phyloP scores from a whole-genome alignment of 805 yeast genomes.

The Metschnikowia sp. region DNA sequence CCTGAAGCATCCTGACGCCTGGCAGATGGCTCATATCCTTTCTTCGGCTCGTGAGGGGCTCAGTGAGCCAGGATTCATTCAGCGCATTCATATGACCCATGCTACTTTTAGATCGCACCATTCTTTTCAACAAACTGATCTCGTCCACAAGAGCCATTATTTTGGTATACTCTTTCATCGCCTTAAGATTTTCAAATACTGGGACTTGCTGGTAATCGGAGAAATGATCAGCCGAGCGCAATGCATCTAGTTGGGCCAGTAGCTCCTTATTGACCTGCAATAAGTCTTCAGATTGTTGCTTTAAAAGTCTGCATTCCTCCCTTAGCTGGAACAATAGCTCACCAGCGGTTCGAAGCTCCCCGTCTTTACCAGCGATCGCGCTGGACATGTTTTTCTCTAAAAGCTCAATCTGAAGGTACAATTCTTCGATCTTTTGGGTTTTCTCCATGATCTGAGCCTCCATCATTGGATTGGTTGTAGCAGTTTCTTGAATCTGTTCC shows the following conservation, averaged over 20 bases:
- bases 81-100: not conserved
- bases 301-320: constrained; percentile 16
- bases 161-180: constrained; percentile 31
- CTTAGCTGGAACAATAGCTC: constrained; percentile 8
- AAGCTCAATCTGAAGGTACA: constrained; percentile 42
- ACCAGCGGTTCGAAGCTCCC: constrained; percentile 18
- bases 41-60: constrained; percentile 2
- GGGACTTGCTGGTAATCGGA: constrained; percentile 13
- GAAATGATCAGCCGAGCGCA: constrained; percentile 20
- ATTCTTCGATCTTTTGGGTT: constrained; percentile 35
- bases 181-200: constrained; percentile 29
- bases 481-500: not conserved
- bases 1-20: constrained; percentile 2
- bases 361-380: constrained; percentile 27
- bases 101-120: constrained; percentile 15
- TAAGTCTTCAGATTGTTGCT: constrained; percentile 19
- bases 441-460: constrained; percentile 9
- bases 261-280: constrained; percentile 20
- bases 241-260: constrained; percentile 23
- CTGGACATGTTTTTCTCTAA: constrained; percentile 42
- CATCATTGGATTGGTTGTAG: not conserved
- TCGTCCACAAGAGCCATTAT: constrained; percentile 43
- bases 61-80: constrained; percentile 3
- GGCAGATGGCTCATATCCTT: not conserved
- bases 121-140: constrained; percentile 38